Conservation (phyloP, 2,329 filamentous ascomycete genomes). For the Hypoxylon sp. region DNA sequence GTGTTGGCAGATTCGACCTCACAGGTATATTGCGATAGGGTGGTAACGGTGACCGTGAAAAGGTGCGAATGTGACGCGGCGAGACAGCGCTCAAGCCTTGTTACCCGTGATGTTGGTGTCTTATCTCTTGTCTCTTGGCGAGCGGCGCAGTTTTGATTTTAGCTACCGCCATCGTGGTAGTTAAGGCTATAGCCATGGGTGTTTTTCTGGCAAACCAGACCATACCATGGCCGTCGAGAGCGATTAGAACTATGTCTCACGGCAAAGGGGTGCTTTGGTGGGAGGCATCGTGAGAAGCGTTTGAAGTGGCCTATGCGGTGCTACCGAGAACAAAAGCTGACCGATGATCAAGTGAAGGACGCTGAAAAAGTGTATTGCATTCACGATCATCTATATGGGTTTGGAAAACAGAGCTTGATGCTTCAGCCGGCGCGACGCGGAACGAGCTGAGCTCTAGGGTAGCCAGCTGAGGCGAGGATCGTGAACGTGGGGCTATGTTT, state of each 20-base stretch:
- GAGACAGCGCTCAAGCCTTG: not conserved
- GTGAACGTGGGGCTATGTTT: not conserved
- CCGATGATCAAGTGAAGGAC: not conserved
- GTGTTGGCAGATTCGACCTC: not conserved
- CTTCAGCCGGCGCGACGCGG: not conserved
- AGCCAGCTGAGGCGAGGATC: not conserved
- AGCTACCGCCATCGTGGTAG: not conserved
- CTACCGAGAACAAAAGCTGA: no score
- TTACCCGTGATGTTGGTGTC: not conserved
- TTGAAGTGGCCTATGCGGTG: not conserved
- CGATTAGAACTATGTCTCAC: not conserved
- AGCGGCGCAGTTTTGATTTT: not conserved
- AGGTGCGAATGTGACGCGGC: no score
- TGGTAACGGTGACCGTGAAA: no score
- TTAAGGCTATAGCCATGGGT: constrained; percentile 3
- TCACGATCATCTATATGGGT: not conserved
- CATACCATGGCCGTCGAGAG: not conserved
- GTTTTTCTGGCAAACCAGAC: constrained; percentile 17
- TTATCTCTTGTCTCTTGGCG: not conserved
- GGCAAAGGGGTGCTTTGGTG: not conserved
- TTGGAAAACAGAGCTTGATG: constrained; percentile 4
- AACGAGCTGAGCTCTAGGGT: constrained; percentile 8
- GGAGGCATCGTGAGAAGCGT: not conserved
- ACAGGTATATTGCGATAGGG: not conserved
- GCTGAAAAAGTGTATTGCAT: not conserved